These are phyloP conservation scores for Aspergillus transmontanensis DNA, from an alignment of 2,329 filamentous ascomycete genomes.

Conservation along the genomic window DNA sequence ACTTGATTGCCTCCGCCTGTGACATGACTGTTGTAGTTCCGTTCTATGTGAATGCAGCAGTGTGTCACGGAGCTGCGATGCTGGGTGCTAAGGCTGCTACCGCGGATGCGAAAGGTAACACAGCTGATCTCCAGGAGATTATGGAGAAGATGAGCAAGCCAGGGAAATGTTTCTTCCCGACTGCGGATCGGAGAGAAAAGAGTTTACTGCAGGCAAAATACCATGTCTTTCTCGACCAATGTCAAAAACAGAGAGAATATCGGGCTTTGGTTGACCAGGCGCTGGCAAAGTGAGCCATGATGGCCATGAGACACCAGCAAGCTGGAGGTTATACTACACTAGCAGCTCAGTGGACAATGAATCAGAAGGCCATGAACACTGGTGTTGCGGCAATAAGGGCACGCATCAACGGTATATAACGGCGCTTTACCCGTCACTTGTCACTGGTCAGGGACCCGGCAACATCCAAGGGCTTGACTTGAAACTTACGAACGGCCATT, in stretches of 20 bases:
- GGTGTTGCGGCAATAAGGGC: too few relatives aligned
- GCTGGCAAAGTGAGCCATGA: neutral
- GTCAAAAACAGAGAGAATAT: slow-evolving; percentile 80
- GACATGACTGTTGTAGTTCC: slow-evolving; percentile 92
- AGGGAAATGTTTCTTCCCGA: slow-evolving; percentile 78
- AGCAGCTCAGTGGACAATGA: neutral
- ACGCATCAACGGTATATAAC: too few relatives aligned
- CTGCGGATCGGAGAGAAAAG: slow-evolving; percentile 71
- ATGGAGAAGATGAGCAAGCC: slow-evolving; percentile 98
- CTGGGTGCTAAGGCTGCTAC: slow-evolving; percentile 93
- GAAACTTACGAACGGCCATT: too few relatives aligned
- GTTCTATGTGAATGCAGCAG: slow-evolving; percentile 89
- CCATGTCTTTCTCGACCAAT: slow-evolving; percentile 92
- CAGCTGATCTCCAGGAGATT: slow-evolving; percentile 89
- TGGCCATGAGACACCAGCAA: neutral
- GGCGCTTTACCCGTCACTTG: too few relatives aligned
- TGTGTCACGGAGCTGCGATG: slow-evolving; percentile 98
- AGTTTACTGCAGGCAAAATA: slow-evolving; percentile 85
- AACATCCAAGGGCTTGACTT: too few relatives aligned
- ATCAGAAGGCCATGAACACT: neutral
- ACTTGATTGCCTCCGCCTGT: slow-evolving; percentile 86
- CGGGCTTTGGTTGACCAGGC: slow-evolving; percentile 73
- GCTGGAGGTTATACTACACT: too few relatives aligned
- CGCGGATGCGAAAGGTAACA: slow-evolving; percentile 72
- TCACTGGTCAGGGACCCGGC: too few relatives aligned